These are phyloP conservation scores for Podospora didyma DNA, from an alignment of 495 filamentous ascomycete genomes.

Conservation along the genomic window DNA sequence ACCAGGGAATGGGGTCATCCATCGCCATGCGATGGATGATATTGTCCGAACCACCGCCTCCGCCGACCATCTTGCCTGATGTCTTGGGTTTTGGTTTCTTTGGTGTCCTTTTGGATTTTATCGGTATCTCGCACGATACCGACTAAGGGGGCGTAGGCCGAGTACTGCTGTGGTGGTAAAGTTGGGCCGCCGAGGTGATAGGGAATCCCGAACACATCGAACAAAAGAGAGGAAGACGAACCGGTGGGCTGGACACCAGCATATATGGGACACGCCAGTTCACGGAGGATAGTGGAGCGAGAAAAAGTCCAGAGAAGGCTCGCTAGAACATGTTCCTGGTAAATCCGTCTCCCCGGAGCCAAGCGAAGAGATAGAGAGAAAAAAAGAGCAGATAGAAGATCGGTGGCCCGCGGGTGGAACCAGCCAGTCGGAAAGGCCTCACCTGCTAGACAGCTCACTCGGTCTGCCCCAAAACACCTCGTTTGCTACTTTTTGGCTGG, in stretches of 20 bases:
- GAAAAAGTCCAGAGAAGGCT: neutral
- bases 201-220: too few relatives aligned
- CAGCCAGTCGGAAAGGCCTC: conserved; percentile 2
- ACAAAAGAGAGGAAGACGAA: neutral
- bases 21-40: conserved; percentile 51
- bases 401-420: neutral
- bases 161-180: neutral
- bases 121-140: too few relatives aligned
- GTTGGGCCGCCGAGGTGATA: neutral
- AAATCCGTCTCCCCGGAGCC: neutral
- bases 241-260: neutral
- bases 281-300: neutral
- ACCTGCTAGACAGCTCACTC: neutral
- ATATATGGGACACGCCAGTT: neutral
- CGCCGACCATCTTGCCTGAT: conserved; percentile 36
- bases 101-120: neutral
- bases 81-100: neutral
- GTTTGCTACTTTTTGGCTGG: neutral
- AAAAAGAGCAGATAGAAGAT: neutral
- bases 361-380: too few relatives aligned
- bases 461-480: neutral
- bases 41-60: conserved; percentile 30
- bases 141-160: too few relatives aligned
- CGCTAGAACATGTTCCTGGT: too few relatives aligned
- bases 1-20: conserved; percentile 55